Evolutionary conservation across 2,329 filamentous ascomycete species (phyloP), one percentile per base, ranked within the genome.

Genomic region (Epichloe scottii): DNA sequence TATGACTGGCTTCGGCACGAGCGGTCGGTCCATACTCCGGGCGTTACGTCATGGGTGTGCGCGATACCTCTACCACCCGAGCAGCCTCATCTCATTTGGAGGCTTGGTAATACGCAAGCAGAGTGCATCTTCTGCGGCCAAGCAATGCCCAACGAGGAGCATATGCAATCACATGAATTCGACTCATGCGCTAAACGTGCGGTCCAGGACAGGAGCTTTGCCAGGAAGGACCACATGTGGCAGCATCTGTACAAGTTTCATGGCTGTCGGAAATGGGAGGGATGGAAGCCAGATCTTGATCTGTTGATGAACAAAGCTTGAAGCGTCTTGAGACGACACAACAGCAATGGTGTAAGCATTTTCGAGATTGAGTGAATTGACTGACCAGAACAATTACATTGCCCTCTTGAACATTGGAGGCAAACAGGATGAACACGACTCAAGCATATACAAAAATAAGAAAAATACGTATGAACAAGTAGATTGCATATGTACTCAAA

Each of bases 101-200:
- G 76, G 4, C 69, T 76, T 42, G 66, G 68, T 15, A 70, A 73
- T 17, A 70, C 67, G 5, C 65, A 68, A 10, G 64, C 68, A 0
- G 62, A 68, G 21, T 72, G 69, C 51, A 56, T 68, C 19, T 70
- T 71, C 35, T 72, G 69, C 47, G 69, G 69, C 0, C 52, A 62
- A 6, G 44, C 46, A 2, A 59, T 61, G 0, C 68, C 68, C 1
- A 62, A 57, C 1, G 60, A 67, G 3, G 57, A 66, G 37, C 69
- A 72, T 49, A 57, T 69, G 3, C 58, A 64, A 21, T 63, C 66
- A 4, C 69, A 72, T 52, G 68, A 72, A 51, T 71, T 71, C 21
- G 65, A 69, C 34, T 56, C 71, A 3, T 82, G 79, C 56, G 72
- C 74, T 19, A 73, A 78, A 49, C 75, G 65, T 5, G 59, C 66